Conservation (phyloP, 2,329 filamentous ascomycete species). For the Hyphodiscus sp. region DNA sequence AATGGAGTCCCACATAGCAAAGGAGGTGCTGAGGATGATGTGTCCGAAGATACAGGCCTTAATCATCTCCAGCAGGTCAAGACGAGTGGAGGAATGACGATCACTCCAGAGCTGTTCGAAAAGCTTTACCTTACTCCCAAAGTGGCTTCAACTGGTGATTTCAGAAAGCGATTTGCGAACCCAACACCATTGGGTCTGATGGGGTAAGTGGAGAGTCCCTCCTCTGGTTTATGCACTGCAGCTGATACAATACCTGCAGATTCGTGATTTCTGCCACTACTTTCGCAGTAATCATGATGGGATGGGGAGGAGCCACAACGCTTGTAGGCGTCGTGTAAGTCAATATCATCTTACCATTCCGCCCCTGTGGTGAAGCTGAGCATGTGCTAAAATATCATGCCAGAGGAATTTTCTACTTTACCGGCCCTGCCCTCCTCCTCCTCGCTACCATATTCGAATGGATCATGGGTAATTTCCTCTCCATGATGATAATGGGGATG, state of each 20-base stretch:
- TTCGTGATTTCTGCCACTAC: slow-evolving; percentile 33
- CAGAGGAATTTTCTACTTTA: slow-evolving; percentile 23
- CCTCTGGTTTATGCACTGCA: no score
- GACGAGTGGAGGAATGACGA: slow-evolving; percentile 15
- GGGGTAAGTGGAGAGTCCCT: slow-evolving; percentile 8
- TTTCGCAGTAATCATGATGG: slow-evolving; percentile 17
- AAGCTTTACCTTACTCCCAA: slow-evolving; percentile 23
- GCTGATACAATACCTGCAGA: slow-evolving; percentile 3
- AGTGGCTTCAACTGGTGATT: slow-evolving; percentile 11
- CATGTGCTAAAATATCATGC: background rate
- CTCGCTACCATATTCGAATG: slow-evolving; percentile 45
- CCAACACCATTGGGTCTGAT: slow-evolving; percentile 21
- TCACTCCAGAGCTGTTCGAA: slow-evolving; percentile 22
- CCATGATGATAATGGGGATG: slow-evolving; percentile 46
- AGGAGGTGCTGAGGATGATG: background rate
- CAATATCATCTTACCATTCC: background rate
- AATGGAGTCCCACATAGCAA: background rate
- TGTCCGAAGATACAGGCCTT: background rate
- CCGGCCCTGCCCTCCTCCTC: slow-evolving; percentile 40
- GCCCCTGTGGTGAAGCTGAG: background rate
- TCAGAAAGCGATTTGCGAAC: slow-evolving; percentile 20
- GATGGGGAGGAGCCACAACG: slow-evolving; percentile 19
- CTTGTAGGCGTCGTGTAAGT: slow-evolving; percentile 18
- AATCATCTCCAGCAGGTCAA: slow-evolving; percentile 10
- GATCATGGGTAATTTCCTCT: slow-evolving; percentile 45